These are phyloP conservation scores for Takashimella tepidaria DNA, from an alignment of 1,284 basidiomycete genomes.

Conservation along the genomic window DNA sequence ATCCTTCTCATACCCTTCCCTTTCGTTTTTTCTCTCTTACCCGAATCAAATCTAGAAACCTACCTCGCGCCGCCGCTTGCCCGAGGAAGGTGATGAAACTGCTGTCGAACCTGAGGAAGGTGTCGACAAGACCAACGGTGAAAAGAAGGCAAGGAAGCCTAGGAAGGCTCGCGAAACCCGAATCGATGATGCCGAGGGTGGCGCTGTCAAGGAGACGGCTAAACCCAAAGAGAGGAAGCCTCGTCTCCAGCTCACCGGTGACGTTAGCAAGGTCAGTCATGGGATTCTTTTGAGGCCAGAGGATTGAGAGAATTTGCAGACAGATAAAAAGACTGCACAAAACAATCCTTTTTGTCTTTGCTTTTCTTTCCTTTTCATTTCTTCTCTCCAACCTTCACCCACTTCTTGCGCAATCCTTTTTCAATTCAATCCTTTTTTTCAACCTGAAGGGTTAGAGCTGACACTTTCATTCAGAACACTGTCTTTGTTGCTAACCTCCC, in stretches of 20 bases:
- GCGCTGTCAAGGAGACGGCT: constrained; percentile 21
- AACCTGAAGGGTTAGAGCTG: too few relatives aligned
- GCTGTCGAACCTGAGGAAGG: constrained; percentile 21
- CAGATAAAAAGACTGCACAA: too few relatives aligned
- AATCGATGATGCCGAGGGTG: constrained; percentile 21
- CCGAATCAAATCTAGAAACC: too few relatives aligned
- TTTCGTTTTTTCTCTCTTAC: too few relatives aligned
- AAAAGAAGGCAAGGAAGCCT: constrained; percentile 26
- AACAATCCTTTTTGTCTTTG: too few relatives aligned
- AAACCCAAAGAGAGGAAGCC: constrained; percentile 38
- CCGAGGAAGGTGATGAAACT: constrained; percentile 37
- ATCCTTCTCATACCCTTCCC: neutral
- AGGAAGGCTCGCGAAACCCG: constrained; percentile 30
- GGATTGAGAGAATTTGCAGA: too few relatives aligned
- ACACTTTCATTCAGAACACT: constrained; percentile 63
- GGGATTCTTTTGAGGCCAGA: too few relatives aligned
- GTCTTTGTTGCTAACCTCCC: constrained; percentile 93
- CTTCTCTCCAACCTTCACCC: too few relatives aligned
- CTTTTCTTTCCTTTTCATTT: too few relatives aligned
- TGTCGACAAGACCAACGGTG: constrained; percentile 11
- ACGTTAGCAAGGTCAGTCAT: constrained; percentile 52
- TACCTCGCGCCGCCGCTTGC: constrained; percentile 35
- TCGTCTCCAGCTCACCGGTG: constrained; percentile 55
- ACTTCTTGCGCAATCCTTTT: too few relatives aligned
- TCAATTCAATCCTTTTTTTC: too few relatives aligned